Conservation (phyloP, 1,284 basidiomycete genomes). For the Boletus subluridellus region DNA sequence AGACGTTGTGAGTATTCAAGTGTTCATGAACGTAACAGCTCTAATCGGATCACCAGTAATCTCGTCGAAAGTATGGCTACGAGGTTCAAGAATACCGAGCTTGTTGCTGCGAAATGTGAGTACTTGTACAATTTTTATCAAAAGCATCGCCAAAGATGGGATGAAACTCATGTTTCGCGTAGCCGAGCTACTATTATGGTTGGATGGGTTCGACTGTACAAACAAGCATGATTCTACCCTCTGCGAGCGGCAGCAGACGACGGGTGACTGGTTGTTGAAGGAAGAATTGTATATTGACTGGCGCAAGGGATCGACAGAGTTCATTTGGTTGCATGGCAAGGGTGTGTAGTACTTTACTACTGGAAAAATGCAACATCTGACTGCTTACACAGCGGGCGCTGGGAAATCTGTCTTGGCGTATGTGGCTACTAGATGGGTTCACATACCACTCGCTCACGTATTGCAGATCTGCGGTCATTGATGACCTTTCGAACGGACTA, state of each 20-base stretch:
- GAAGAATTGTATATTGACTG: background rate
- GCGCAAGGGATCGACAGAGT: background rate
- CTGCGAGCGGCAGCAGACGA: background rate
- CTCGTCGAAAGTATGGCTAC: background rate
- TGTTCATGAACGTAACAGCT: background rate
- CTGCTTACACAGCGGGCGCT: background rate
- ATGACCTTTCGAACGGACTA: background rate
- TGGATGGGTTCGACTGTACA: background rate
- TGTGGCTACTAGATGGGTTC: background rate
- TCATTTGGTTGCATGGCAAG: background rate
- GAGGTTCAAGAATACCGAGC: background rate
- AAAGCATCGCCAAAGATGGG: background rate
- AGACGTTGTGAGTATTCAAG: background rate
- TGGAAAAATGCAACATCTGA: background rate
- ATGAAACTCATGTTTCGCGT: background rate
- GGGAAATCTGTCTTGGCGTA: slow-evolving; percentile 11
- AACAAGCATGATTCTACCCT: background rate
- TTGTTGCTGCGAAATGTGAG: background rate
- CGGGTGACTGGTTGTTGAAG: background rate
- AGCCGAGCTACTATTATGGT: background rate
- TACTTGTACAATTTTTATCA: background rate
- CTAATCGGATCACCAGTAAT: background rate
- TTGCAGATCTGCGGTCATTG: slow-evolving; percentile 4
- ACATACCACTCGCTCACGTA: background rate
- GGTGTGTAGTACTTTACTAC: background rate